Evolutionary conservation across 805 yeast species (phyloP), one percentile per base, ranked within the genome.

Genomic region (Kodamaea kakaduensis): DNA sequence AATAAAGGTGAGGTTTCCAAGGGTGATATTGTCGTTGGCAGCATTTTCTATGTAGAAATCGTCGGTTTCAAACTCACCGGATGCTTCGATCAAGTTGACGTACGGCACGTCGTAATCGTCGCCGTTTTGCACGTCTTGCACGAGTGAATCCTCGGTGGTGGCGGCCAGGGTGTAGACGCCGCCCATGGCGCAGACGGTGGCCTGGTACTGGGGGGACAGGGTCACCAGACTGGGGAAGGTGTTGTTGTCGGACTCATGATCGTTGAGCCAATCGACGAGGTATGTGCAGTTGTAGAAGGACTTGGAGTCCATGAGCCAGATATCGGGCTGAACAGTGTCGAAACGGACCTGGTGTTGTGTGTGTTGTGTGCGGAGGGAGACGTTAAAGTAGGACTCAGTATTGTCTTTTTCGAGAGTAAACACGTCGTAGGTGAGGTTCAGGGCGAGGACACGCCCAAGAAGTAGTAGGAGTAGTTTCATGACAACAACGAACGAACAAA

Each of bases 271-370:
- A 1, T 17, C 18, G 30, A 33, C 28, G 7, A 58, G 30, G 14
- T 44, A 46, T 9, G 36, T 28, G 41, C 71, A 66, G 25, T 48
- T 47, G 24, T 45, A 40, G 29, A 61, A 41, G 3, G 34, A 29
- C 10, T 51, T 34, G 5, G 51, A 56, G 36, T 61, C 49, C 44
- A 65, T 43, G 13, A 60, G 61, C 70, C 70, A 66, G 2, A 62
- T 26, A 12, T 64, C 63, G 5, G 66, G 65, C 45, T 60, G 71
- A n/a, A 56, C 15, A 14, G 55, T 19, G 42, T 65, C 71, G 23
- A 62, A 27, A 23, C 64, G 45, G 1, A 58, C 41, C 10, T 45
- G 45, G 18, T 53, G 29, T 2, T 33, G 25, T 10, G 48, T 45
- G 6, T 29, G 22, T 9, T 32, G 37, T 14, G 45, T 32, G 10